These are phyloP conservation scores for Echium plantagineum DNA, from an alignment of 257 asterid genomes.

Conservation along the genomic window DNA sequence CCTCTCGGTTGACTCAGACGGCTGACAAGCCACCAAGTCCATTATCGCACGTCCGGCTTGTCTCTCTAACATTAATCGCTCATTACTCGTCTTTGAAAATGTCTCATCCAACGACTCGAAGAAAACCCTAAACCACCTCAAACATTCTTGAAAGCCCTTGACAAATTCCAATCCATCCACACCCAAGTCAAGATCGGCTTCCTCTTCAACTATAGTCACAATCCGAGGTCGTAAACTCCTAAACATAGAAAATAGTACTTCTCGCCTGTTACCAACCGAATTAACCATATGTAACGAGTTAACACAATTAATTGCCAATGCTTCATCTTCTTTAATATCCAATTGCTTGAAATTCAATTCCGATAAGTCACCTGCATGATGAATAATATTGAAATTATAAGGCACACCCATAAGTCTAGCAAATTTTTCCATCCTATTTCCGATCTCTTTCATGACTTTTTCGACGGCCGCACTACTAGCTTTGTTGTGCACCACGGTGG, in stretches of 20 bases:
- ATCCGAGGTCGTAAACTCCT: constrained; percentile 55
- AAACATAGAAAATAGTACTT: constrained; percentile 38
- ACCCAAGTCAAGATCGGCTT: constrained; percentile 75
- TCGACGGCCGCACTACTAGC: constrained; percentile 33
- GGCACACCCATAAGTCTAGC: constrained; percentile 98
- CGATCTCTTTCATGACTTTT: constrained; percentile 79
- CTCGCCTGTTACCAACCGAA: constrained; percentile 36
- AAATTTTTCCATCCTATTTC: constrained; percentile 75
- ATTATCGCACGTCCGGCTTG: constrained; percentile 77
- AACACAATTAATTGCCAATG: constrained; percentile 66
- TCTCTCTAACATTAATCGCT: constrained; percentile 82
- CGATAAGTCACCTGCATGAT: constrained; percentile 70
- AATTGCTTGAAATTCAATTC: constrained; percentile 40
- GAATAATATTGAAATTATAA: constrained; percentile 47
- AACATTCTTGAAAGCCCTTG: constrained; percentile 57
- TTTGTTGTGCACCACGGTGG: constrained; percentile 46
- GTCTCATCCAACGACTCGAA: constrained; percentile 80
- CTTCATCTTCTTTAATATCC: constrained; percentile 60
- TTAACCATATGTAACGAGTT: constrained; percentile 62
- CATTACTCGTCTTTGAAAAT: constrained; percentile 61
- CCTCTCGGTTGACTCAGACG: constrained; percentile 59
- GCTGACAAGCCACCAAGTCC: constrained; percentile 73
- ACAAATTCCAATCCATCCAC: constrained; percentile 52
- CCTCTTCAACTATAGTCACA: constrained; percentile 76
- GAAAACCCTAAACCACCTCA: constrained; percentile 91